Conservation (phyloP, 169 alveolate species). For the Plasmodium knowlesi region DNA sequence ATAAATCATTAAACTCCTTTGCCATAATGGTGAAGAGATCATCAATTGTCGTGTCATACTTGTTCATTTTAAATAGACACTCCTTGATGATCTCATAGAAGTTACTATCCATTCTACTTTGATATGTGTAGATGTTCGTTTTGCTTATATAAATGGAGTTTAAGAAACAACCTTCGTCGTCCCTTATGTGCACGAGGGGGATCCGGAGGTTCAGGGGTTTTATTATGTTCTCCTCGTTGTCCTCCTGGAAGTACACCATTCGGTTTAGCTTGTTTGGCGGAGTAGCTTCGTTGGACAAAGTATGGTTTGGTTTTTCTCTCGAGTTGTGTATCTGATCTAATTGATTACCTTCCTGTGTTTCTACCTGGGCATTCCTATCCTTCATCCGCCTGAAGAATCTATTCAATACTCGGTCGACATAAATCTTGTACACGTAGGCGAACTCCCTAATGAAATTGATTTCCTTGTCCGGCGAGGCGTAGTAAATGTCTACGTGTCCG, state of each 20-base stretch:
- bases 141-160: conserved; percentile 26
- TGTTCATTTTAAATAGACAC: conserved; percentile 20
- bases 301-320: background rate
- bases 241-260: conserved; percentile 11
- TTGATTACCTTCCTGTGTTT: background rate
- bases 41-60: conserved; percentile 26
- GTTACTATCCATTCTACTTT: background rate
- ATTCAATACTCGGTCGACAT: conserved; percentile 48
- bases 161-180: conserved; percentile 19
- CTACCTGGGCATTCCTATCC: background rate
- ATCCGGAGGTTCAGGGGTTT: conserved; percentile 35
- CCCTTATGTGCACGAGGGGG: conserved; percentile 25
- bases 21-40: conserved; percentile 34
- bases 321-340: background rate
- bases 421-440: conserved; percentile 62
- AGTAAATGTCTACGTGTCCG: conserved; percentile 26
- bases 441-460: conserved; percentile 57
- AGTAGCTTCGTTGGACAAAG: background rate
- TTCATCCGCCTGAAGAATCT: background rate
- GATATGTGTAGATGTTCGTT: conserved; percentile 41
- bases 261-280: background rate
- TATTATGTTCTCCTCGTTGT: conserved; percentile 5
- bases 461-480: conserved; percentile 32
- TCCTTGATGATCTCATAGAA: conserved; percentile 10
- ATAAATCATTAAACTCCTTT: background rate